Evolutionary conservation across 768 basidiomycete genomes (phyloP).

Genomic region (Astraeus odoratus): DNA sequence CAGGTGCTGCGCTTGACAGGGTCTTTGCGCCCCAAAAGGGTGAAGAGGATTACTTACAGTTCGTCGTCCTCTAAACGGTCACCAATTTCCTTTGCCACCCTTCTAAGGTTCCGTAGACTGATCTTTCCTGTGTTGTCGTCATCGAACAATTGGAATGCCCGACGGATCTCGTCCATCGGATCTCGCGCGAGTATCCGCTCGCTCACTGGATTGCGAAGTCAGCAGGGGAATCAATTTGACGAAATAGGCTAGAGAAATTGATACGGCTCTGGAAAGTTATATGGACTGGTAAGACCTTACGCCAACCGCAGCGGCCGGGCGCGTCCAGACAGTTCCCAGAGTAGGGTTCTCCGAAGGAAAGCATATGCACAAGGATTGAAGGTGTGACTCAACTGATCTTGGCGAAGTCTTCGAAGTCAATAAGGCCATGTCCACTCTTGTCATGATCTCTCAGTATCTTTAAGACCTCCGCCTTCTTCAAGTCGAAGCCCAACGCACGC

Average conservation of each 20-base stretch:
- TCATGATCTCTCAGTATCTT: slow-evolving; percentile 91
- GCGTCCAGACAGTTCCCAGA: not conserved
- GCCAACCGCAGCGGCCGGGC: slow-evolving; percentile 2
- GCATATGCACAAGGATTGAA: not conserved
- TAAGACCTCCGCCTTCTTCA: slow-evolving; percentile 97
- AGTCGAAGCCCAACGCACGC: slow-evolving; percentile 94
- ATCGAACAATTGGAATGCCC: slow-evolving; percentile 95
- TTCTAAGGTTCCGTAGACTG: slow-evolving; percentile 77
- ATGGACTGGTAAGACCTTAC: not conserved
- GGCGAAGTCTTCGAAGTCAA: slow-evolving; percentile 91
- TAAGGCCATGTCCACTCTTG: slow-evolving; percentile 72
- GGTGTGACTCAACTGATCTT: slow-evolving; percentile 70
- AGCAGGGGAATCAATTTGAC: slow-evolving; percentile 5
- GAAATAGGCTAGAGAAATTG: not conserved
- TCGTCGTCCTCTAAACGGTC: slow-evolving; percentile 95
- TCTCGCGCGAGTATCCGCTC: slow-evolving; percentile 90
- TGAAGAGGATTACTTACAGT: slow-evolving; percentile 53
- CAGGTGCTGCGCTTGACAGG: slow-evolving; percentile 18
- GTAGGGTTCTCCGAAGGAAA: not conserved
- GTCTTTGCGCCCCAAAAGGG: slow-evolving; percentile 12
- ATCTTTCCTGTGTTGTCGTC: slow-evolving; percentile 96
- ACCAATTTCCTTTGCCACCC: slow-evolving; percentile 96
- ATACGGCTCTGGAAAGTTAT: not conserved
- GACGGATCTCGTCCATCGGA: slow-evolving; percentile 92
- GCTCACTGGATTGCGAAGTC: slow-evolving; percentile 59